phyloP scores from a whole-genome alignment of 805 yeast species.

The Sugiyamaella chiloensis region DNA sequence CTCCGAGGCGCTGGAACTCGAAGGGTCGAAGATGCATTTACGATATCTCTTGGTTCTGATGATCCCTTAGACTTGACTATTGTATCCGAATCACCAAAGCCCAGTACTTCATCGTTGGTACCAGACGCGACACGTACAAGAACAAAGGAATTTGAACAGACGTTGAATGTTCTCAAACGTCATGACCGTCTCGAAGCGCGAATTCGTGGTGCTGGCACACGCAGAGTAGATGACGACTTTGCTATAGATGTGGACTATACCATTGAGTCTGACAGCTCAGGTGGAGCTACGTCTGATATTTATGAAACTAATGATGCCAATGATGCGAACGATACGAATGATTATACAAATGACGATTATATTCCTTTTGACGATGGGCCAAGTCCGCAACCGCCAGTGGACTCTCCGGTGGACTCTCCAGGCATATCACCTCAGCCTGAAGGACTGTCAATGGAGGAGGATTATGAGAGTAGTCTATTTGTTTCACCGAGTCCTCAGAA shows the following conservation, averaged over 20 bases:
- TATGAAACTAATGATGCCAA: neutral
- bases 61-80: neutral
- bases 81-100: neutral
- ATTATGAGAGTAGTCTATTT: neutral
- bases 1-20: conserved; percentile 24
- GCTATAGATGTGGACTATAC: conserved; percentile 3
- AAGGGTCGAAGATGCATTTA: conserved; percentile 14
- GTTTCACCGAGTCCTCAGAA: neutral
- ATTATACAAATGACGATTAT: conserved; percentile 4
- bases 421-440: neutral
- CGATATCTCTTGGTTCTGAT: conserved; percentile 8
- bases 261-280: neutral
- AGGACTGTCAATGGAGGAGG: neutral
- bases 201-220: conserved; percentile 10
- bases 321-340: neutral
- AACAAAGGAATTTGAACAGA: neutral
- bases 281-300: neutral
- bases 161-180: neutral
- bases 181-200: conserved; percentile 5
- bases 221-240: conserved; percentile 5
- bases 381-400: neutral
- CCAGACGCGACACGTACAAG: too few species aligned
- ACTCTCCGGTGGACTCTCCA: neutral
- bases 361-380: neutral
- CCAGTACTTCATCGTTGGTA: neutral